A percentile compares a stretch with the other conserved stretches of the same genome.
Evolutionary conservation across 192 early-diverging fungal genomes (phyloP).

Genomic region (Spinellus fusiger): DNA sequence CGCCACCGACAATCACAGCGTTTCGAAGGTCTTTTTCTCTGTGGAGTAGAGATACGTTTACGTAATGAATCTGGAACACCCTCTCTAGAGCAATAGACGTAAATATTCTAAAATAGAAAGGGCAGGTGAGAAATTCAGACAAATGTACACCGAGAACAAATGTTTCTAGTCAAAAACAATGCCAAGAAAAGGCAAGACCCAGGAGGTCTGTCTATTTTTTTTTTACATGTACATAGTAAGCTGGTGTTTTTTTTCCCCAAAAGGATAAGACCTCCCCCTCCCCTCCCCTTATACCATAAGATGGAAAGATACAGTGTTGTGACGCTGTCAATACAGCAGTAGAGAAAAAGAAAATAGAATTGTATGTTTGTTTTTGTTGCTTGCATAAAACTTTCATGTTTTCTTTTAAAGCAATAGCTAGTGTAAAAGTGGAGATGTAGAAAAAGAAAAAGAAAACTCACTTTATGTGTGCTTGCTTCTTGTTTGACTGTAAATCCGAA

Average conservation of each 20-base stretch:
- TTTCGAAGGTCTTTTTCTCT: conserved; percentile 48
- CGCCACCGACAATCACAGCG: conserved; percentile 57
- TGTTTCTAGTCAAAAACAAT: neutral
- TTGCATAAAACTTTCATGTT: neutral
- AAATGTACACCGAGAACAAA: neutral
- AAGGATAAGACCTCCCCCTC: too few relatives aligned
- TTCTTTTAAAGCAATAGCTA: neutral
- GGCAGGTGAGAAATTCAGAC: neutral
- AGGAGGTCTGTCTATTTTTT: too few relatives aligned
- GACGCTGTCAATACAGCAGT: neutral
- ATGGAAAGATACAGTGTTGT: too few relatives aligned
- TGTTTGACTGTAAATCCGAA: conserved; percentile 57
- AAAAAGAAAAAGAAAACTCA: conserved; percentile 18
- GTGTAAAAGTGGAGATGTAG: neutral
- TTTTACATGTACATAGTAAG: too few relatives aligned
- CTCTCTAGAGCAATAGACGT: conserved; percentile 57
- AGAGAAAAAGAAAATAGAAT: conserved; percentile 1
- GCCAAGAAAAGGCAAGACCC: conserved; percentile 2
- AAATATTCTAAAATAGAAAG: conserved; percentile 39
- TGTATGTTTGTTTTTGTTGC: neutral
- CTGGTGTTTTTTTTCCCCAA: too few relatives aligned
- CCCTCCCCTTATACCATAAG: too few relatives aligned
- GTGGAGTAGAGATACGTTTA: conserved; percentile 38
- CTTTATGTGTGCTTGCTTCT: conserved; percentile 52
- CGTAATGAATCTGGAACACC: conserved; percentile 50